Evolutionary conservation across 169 alveolate species (phyloP), one percentile per base, ranked within the genome.

Genomic region (Plasmodium gonderi): DNA sequence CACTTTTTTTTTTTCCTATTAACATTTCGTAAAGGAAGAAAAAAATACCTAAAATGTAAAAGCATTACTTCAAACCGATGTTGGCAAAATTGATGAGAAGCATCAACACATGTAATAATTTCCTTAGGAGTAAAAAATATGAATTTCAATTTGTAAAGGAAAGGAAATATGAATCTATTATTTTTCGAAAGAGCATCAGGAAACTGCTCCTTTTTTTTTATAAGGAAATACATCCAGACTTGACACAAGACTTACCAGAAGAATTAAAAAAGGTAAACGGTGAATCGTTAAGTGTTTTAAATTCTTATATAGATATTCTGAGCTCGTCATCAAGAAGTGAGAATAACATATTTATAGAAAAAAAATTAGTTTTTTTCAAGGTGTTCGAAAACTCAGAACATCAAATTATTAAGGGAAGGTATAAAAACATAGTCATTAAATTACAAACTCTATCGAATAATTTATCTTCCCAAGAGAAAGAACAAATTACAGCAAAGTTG

Each of bases 151-250:
- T 51, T 72, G 17, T 38, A 42, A 75, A 31, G n/a, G 72, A 45
- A 36, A 49, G 87, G 31, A 51, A 51, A 33, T 85, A 85, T 75
- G 89, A 85, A 14, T 51, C 92, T 9, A 74, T 23, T 20, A 44
- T 78, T 20, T 77, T 79, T 65, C 67, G 74, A 76, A 90, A 79
- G 74, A 90, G 90, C 33, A 51, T 78, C 33, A 65, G 94, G 65
- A 90, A 47, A 23, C 23, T 90, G 82, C 80, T 90, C n/a, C 77
- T 51, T 51, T 90, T 90, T 79, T 90, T 90, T 90, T 90, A 90
- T 65, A 90, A 90, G 12, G 83, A 90, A 77, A 89, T 90, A 65
- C 94, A 90, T 78, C 94, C 94, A 42, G 94, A 90, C 40, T 90
- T 90, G 36, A 65, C 94, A 14, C 72, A 29, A 9, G 74, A 38